Evolutionary conservation across 2,329 filamentous ascomycete species (phyloP).

Genomic region (Sarocladium kiliense): DNA sequence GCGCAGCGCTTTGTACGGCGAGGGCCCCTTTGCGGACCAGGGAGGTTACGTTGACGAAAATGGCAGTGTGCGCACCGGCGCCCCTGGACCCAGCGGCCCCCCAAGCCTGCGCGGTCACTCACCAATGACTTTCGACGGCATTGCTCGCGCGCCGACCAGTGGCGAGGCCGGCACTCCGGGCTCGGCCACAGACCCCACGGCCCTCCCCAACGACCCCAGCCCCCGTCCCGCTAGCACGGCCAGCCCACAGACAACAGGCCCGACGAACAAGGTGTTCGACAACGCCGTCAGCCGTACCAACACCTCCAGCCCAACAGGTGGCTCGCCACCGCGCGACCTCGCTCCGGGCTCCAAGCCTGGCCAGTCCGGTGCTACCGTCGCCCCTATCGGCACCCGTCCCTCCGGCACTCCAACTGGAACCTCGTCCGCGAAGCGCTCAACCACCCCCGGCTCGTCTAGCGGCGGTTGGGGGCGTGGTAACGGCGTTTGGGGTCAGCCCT

Average conservation of each 20-base stretch:
- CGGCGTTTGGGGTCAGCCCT: conserved; percentile 81
- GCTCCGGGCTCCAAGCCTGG: conserved; percentile 47
- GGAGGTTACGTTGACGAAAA: conserved; percentile 65
- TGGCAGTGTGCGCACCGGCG: conserved; percentile 56
- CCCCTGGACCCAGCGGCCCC: conserved; percentile 59
- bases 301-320: conserved; percentile 74
- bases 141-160: conserved; percentile 30
- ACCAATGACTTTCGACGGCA: conserved; percentile 69
- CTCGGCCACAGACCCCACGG: conserved; percentile 33
- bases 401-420: conserved; percentile 47
- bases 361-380: conserved; percentile 61
- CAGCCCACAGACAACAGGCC: conserved; percentile 65
- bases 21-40: conserved; percentile 63
- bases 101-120: conserved; percentile 69
- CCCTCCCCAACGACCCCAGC: conserved; percentile 45
- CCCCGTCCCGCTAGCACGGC: conserved; percentile 79
- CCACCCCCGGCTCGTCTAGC: conserved; percentile 87
- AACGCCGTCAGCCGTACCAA: conserved; percentile 65
- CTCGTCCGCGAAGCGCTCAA: conserved; percentile 66
- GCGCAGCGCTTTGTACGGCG: conserved; percentile 89
- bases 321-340: conserved; percentile 69
- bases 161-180: conserved; percentile 32
- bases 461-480: conserved; percentile 75
- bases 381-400: conserved; percentile 89
- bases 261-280: conserved; percentile 56